Base-by-base conservation (phyloP, 306 rosid species). In the Pyrus pyrifolia region DNA sequence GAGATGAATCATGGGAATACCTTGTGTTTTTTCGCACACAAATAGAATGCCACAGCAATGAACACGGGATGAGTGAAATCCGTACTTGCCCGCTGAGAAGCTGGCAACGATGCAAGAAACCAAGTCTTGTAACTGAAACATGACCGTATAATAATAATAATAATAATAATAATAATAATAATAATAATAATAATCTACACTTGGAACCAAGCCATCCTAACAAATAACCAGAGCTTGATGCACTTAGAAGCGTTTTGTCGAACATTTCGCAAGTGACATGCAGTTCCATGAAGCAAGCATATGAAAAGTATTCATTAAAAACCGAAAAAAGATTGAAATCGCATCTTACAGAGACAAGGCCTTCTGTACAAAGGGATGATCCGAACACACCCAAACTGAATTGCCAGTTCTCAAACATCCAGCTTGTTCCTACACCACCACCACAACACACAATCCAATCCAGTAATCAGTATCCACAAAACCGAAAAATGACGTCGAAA, bases 331-430 rank as follows among this genome's bases (percentile, higher is more conserved):
- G 61, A 19, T 10, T 31, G 25, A 64, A 70, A 74, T 11, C n/a
- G 27, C 65, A 73, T 74, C 97, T 85, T 85, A 95, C 98, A 87
- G 73, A 22, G 87, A 89, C 14, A 92, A 85, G 49, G 93, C 97
- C 31, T 89, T 87, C 0, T 88, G 89, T 73, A 95, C 97, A 2
- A 71, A 52, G 55, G 96, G 86, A 40, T 81, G 35, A 95, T 83
- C 72, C 98, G 79, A 81, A 95, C 93, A 76, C 98, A 95, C 6
- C 97, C 97, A 40, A 95, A 95, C 78, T 85, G 97, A 70, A 92
- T 88, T 2, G 96, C 98, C 75, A 92, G 73, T 83, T 95, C 99
- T 57, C 97, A 88, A 17, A 95, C 91, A 77, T 92, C 97, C 13
- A 92, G 83, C 82, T 81, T 90, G 82, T 73, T 83, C 90, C 99